Conservation (phyloP, 305 asterid genomes). For the Plantago coronopus region DNA sequence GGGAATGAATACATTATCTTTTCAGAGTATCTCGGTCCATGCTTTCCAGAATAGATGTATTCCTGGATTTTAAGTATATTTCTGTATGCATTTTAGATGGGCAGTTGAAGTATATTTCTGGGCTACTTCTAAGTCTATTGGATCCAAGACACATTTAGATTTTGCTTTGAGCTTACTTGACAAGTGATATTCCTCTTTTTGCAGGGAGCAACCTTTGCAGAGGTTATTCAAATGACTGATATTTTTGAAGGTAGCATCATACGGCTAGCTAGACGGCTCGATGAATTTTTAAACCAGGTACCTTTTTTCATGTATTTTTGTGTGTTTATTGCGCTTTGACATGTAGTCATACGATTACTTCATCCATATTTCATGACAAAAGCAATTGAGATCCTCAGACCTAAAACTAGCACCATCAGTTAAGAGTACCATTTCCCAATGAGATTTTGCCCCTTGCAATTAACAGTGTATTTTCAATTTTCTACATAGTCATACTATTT, state of each 20-base stretch:
- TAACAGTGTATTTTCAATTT: not conserved
- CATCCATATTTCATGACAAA: not conserved
- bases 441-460: no score
- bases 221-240: slow-evolving; percentile 83
- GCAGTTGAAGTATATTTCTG: no score
- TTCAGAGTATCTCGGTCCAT: no score
- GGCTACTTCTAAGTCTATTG: no score
- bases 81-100: no score
- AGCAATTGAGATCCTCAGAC: not conserved
- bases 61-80: no score
- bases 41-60: no score
- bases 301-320: not conserved
- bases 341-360: not conserved
- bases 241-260: slow-evolving; percentile 95
- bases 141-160: not conserved
- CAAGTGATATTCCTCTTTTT: slow-evolving; percentile 15
- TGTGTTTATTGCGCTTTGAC: not conserved
- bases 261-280: slow-evolving; percentile 81
- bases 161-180: slow-evolving; percentile 14
- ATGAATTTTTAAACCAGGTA: slow-evolving; percentile 96
- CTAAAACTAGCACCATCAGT: not conserved
- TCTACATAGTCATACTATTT: no score
- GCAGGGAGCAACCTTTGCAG: slow-evolving; percentile 85
- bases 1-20: no score
- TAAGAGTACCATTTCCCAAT: no score